These are phyloP conservation scores for Myxozyma udenii DNA, from an alignment of 805 yeast species.

Conservation along the genomic window DNA sequence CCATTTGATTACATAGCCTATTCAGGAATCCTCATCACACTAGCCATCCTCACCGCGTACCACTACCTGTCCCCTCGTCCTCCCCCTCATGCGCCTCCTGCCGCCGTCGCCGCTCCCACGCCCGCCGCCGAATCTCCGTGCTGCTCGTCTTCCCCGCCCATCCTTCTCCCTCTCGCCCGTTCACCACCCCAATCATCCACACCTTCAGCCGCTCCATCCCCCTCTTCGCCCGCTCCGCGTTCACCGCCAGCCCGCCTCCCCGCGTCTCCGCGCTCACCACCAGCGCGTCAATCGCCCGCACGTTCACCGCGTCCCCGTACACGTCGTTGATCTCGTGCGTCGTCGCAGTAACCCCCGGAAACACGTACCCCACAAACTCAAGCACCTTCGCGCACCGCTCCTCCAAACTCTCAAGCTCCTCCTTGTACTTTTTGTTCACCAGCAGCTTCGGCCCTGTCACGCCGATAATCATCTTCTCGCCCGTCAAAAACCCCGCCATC, in stretches of 20 bases:
- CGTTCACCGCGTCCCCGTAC: slow-evolving; percentile 88
- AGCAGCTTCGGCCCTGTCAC: slow-evolving; percentile 74
- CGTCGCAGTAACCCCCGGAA: slow-evolving; percentile 49
- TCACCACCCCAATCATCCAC: slow-evolving; percentile 44
- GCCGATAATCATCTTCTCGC: slow-evolving; percentile 64
- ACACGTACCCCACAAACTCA: slow-evolving; percentile 49
- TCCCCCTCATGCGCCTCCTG: neutral
- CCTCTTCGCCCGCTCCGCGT: slow-evolving; percentile 56
- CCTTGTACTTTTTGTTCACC: slow-evolving; percentile 68
- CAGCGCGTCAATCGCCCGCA: slow-evolving; percentile 70
- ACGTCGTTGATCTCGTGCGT: slow-evolving; percentile 71
- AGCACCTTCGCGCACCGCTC: slow-evolving; percentile 49
- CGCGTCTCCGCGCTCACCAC: slow-evolving; percentile 78
- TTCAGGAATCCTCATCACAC: too few species aligned
- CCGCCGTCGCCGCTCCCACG: slow-evolving; percentile 1
- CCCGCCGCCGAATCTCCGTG: slow-evolving; percentile 20
- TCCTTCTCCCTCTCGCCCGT: slow-evolving; percentile 10
- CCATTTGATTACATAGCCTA: too few species aligned
- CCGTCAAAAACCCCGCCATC: slow-evolving; percentile 62
- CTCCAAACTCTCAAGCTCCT: slow-evolving; percentile 58
- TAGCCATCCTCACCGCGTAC: too few species aligned
- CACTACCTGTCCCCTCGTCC: neutral
- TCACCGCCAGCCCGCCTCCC: slow-evolving; percentile 70
- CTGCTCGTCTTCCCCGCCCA: slow-evolving; percentile 26
- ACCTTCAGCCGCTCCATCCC: slow-evolving; percentile 54